Evolutionary conservation across 2,329 filamentous ascomycete species (phyloP), one percentile per base, ranked within the genome.

Genomic region (Fusarium nygamai): DNA sequence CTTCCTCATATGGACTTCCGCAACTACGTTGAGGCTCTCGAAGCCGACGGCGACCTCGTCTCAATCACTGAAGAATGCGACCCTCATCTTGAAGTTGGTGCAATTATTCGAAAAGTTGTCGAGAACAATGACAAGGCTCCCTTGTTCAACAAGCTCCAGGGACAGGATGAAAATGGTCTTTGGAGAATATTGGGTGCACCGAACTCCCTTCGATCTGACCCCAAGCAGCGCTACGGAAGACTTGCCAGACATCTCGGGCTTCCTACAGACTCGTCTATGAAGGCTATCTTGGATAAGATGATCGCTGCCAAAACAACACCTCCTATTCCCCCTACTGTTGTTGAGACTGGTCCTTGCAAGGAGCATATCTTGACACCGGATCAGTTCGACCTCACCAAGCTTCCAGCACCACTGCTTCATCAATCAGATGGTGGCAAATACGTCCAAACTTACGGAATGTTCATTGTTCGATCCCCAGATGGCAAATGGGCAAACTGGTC

Each of bases 61-160:
- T 84, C 86, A 47, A 87, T 87, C 69, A 80, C 84, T 60, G 71
- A 80, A 10, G 80, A 83, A 48, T 76, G 84, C 12, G 84, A 88
- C 61, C 82, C 85, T 8, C 67, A 87, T 56, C 81, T 88, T 33
- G 85, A 88, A 73, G 83, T 81, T 1, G 84, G 79, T 4, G 87
- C 86, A 9, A 87, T 88, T 50, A 85, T 84, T 19, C 81, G 86
- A 17, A 80, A 77, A n/a, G 85, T 84, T 8, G 84, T 81, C 47
- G 86, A 88, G 69, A 84, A 76, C 0, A 74, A 87, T 43, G 83
- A 83, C 51, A 86, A 84, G 46, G 86, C 86, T 0, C 86, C 86
- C 0, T 80, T 88, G 0, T 87, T 88, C 82, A 87, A 88, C 77
- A 88, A 88, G 41, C 67, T 88, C 48, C 86, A 83, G 61, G 86